These are phyloP conservation scores for Blastocystis sp. DNA, from an alignment of 352 stramenopile genomes.

Conservation along the genomic window DNA sequence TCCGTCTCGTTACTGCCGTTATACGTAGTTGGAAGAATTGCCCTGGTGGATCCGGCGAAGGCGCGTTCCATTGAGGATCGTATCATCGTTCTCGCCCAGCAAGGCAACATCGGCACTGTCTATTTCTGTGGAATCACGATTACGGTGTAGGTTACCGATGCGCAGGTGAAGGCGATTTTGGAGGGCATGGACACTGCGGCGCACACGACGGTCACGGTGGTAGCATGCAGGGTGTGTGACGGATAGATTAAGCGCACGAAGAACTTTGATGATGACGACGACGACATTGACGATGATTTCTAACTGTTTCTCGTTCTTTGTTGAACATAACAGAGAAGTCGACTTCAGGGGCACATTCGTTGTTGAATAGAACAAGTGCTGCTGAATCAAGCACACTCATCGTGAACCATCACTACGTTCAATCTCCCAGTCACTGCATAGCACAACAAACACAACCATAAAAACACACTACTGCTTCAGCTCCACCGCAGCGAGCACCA, in stretches of 20 bases:
- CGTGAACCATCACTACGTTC: too few species aligned
- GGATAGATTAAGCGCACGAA: conserved; percentile 33
- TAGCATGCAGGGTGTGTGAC: neutral
- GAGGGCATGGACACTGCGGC: conserved; percentile 42
- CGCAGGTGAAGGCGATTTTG: conserved; percentile 47
- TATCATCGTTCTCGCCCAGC: conserved; percentile 44
- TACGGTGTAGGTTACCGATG: conserved; percentile 50
- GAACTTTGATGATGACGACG: conserved; percentile 51
- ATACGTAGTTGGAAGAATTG: conserved; percentile 50
- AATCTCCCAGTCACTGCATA: too few species aligned
- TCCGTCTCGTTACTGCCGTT: neutral
- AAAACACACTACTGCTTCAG: neutral
- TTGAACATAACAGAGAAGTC: neutral
- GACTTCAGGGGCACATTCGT: too few species aligned
- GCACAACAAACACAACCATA: too few species aligned
- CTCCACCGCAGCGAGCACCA: conserved; percentile 49
- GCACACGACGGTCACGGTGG: conserved; percentile 51
- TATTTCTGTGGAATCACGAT: neutral
- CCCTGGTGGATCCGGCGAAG: conserved; percentile 56
- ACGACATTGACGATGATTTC: conserved; percentile 47
- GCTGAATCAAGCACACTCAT: too few species aligned
- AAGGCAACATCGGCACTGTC: neutral
- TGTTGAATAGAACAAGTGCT: too few species aligned
- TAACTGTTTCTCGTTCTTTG: conserved; percentile 26
- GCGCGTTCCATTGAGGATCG: conserved; percentile 60